Evolutionary conservation across 148 eudicot genomes (phyloP).

Genomic region (Nepenthes gracilis): DNA sequence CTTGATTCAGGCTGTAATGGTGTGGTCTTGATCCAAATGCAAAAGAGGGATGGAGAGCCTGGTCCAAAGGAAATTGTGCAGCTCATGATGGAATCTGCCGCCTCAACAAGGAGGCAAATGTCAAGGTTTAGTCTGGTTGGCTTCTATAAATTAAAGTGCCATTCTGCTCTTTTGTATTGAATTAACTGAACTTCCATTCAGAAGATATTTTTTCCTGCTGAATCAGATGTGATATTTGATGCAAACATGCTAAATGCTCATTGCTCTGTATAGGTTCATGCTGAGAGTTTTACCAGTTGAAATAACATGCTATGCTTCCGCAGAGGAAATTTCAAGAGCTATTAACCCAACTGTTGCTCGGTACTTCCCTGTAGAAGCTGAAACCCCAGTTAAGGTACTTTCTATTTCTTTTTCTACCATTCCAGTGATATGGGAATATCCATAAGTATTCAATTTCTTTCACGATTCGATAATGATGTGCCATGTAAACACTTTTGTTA

Average conservation of each 20-base stretch:
- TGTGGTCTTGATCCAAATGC: constrained; percentile 77
- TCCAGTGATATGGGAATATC: background rate
- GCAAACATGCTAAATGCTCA: background rate
- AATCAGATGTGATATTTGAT: no score
- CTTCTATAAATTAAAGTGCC: background rate
- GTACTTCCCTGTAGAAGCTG: constrained; percentile 56
- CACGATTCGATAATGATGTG: no score
- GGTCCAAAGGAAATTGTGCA: constrained; percentile 69
- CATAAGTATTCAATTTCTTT: no score
- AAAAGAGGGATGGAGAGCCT: constrained; percentile 71
- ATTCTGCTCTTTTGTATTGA: background rate
- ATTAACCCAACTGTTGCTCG: constrained; percentile 62
- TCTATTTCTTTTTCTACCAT: background rate
- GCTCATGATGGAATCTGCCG: constrained; percentile 72
- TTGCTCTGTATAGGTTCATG: constrained; percentile 38
- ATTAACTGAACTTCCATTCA: no score
- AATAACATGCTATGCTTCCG: constrained; percentile 86
- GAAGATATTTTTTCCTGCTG: no score
- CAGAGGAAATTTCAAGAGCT: constrained; percentile 81
- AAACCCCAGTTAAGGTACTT: constrained; percentile 62
- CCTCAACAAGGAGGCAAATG: constrained; percentile 66
- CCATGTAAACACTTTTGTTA: no score
- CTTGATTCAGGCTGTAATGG: constrained; percentile 96
- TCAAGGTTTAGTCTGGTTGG: constrained; percentile 46
- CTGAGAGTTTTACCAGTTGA: constrained; percentile 82